These are phyloP conservation scores for Trametes polyzona DNA, from an alignment of 1,284 basidiomycete genomes.

Conservation along the genomic window DNA sequence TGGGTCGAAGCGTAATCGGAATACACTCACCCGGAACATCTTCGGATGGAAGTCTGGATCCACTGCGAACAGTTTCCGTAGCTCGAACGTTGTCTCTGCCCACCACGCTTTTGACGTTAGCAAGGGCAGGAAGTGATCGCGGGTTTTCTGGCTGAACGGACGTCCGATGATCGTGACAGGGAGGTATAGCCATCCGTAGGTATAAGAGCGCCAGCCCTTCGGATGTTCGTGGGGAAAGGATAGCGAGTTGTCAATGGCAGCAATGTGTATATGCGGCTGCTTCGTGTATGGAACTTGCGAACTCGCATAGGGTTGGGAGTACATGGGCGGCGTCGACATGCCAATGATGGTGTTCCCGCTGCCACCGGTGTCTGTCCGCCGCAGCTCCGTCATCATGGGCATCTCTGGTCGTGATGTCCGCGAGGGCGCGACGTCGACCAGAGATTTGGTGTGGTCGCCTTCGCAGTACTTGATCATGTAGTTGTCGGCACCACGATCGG, in stretches of 20 bases:
- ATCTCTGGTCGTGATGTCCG: constrained; percentile 64
- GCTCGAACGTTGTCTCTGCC: constrained; percentile 82
- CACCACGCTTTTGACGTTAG: constrained; percentile 88
- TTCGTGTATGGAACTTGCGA: constrained; percentile 38
- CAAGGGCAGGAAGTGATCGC: constrained; percentile 82
- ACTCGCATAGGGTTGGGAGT: constrained; percentile 23
- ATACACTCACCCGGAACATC: constrained; percentile 74
- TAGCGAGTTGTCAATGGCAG: constrained; percentile 92
- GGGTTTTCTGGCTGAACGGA: constrained; percentile 83
- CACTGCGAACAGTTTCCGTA: constrained; percentile 77
- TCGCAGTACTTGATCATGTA: constrained; percentile 90
- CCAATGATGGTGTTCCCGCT: constrained; percentile 20
- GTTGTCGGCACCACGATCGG: constrained; percentile 83
- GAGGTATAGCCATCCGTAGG: constrained; percentile 91
- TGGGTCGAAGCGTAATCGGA: neutral
- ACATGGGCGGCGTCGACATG: constrained; percentile 36
- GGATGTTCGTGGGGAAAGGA: constrained; percentile 92
- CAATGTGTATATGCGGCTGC: constrained; percentile 70
- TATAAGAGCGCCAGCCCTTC: constrained; percentile 87
- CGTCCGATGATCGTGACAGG: constrained; percentile 85
- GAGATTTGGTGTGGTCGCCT: constrained; percentile 70
- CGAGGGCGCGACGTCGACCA: constrained; percentile 78
- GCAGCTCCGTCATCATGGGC: constrained; percentile 72
- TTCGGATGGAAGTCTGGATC: constrained; percentile 87
- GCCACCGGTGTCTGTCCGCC: constrained; percentile 42